Percentiles rank a stretch among this genome's conserved stretches.
Conservation (phyloP, 441 rosid species). For the Euphorbia celastroides region DNA sequence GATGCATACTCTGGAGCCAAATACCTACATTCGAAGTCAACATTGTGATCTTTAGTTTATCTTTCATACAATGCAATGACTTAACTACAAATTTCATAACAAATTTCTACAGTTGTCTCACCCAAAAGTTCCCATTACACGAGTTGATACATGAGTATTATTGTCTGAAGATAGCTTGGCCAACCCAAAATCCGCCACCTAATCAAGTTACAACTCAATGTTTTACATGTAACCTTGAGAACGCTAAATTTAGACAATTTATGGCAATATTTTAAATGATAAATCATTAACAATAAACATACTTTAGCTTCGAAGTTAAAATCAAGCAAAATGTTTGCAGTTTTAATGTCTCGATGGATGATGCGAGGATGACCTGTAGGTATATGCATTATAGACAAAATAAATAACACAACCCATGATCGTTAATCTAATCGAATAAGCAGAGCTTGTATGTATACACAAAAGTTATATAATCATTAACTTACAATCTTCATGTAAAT, state of each 20-base stretch:
- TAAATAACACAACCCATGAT: too few species aligned
- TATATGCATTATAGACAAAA: neutral
- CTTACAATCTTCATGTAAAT: constrained; percentile 90
- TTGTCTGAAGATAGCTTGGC: constrained; percentile 69
- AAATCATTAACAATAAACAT: neutral
- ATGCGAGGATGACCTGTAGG: constrained; percentile 70
- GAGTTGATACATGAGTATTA: constrained; percentile 81
- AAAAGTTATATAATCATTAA: neutral
- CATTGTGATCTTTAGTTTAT: neutral
- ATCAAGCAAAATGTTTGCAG: constrained; percentile 78
- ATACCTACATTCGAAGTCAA: constrained; percentile 39
- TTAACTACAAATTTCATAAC: neutral
- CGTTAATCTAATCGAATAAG: too few species aligned
- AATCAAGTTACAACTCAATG: constrained; percentile 2
- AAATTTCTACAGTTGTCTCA: constrained; percentile 18
- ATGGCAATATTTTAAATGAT: neutral
- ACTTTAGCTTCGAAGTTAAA: constrained; percentile 63
- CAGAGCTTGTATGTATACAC: too few species aligned
- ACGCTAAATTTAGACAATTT: neutral
- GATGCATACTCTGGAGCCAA: constrained; percentile 96
- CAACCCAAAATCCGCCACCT: constrained; percentile 92
- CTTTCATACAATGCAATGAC: too few species aligned
- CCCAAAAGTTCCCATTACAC: constrained; percentile 98
- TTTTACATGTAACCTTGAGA: neutral
- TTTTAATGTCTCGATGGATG: constrained; percentile 85